Conservation (phyloP, 2,329 filamentous ascomycete genomes). For the Metarhizium anisopliae region DNA sequence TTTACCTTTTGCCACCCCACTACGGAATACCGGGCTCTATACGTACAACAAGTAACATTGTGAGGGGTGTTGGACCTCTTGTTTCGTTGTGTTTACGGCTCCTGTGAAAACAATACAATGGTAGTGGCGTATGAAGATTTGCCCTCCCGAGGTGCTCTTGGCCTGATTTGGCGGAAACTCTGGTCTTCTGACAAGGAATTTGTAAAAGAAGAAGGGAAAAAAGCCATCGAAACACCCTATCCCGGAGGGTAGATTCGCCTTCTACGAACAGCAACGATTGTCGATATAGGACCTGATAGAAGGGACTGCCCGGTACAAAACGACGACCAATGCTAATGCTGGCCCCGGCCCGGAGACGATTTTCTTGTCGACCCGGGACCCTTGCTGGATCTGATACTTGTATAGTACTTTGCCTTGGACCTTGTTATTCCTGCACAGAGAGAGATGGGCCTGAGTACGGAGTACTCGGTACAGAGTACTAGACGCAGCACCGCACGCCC, state of each 20-base stretch:
- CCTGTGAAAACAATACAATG: no score
- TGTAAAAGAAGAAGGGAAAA: no score
- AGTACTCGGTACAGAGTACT: neutral
- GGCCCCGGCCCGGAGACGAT: constrained; percentile 1
- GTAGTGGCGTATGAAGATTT: no score
- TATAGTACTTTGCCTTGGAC: neutral
- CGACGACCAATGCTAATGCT: neutral
- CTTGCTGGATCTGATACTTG: neutral
- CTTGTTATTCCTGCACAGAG: neutral
- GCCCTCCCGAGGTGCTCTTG: no score
- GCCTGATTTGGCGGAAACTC: neutral
- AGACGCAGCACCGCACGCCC: neutral
- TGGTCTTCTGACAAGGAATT: neutral
- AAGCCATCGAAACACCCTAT: no score
- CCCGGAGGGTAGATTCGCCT: no score
- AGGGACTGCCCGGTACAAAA: no score
- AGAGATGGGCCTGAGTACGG: neutral
- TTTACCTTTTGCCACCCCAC: constrained; percentile 9
- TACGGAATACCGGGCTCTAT: neutral
- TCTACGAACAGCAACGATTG: no score
- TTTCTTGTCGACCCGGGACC: neutral
- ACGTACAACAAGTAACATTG: no score
- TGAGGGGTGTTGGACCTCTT: no score
- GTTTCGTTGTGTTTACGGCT: neutral
- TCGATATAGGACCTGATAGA: no score